These are phyloP conservation scores for Solanum infundibuliforme DNA, from an alignment of 257 asterid genomes.

Conservation along the genomic window DNA sequence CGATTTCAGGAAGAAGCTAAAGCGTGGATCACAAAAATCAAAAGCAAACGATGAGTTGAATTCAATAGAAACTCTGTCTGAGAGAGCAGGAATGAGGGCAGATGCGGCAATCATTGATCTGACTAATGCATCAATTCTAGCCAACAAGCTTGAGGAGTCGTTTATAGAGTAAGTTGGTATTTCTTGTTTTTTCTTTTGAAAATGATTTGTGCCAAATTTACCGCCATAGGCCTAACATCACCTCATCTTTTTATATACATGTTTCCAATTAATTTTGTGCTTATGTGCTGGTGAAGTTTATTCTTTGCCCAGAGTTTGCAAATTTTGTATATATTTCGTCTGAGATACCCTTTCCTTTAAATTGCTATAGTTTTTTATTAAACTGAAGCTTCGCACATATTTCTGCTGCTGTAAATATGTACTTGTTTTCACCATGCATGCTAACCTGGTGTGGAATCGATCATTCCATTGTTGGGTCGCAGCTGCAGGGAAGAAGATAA, in stretches of 20 bases:
- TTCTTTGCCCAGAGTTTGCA: not conserved
- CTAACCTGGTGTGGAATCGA: not conserved
- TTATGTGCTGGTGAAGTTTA: not conserved
- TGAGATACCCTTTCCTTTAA: not conserved
- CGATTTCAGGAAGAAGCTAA: slow-evolving; percentile 84
- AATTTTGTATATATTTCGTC: not conserved
- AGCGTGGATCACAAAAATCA: slow-evolving; percentile 52
- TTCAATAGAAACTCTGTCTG: slow-evolving; percentile 83
- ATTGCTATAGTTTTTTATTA: not conserved
- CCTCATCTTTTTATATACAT: not conserved
- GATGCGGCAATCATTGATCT: slow-evolving; percentile 83
- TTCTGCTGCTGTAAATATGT: not conserved
- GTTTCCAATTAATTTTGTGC: not conserved
- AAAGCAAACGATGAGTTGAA: slow-evolving; percentile 48
- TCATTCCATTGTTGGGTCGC: slow-evolving; percentile 18
- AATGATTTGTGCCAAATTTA: not conserved
- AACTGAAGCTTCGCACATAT: not conserved
- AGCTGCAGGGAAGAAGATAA: slow-evolving; percentile 94
- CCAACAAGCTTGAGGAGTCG: slow-evolving; percentile 76
- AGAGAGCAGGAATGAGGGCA: slow-evolving; percentile 90
- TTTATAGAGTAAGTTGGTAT: slow-evolving; percentile 63
- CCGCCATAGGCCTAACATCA: not conserved
- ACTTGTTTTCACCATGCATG: not conserved
- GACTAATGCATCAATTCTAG: slow-evolving; percentile 76
- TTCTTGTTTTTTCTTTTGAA: not conserved